A percentile compares a stretch with the other conserved stretches of the same genome.
phyloP scores from a whole-genome alignment of 1,139 yeast species.

The Suhomyces wounanorum region DNA sequence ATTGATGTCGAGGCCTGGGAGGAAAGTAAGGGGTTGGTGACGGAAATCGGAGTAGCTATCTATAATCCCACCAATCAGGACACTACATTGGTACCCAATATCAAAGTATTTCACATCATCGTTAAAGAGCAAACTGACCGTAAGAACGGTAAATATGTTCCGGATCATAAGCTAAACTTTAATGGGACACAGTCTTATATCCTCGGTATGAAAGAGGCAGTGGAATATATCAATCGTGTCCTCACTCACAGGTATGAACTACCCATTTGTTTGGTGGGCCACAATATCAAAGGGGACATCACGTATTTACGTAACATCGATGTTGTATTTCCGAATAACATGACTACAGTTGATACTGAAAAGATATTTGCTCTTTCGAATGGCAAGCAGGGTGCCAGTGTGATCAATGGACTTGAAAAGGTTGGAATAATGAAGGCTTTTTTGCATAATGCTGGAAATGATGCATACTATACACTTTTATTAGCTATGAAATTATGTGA shows the following conservation, averaged over 20 bases:
- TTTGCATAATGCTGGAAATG: conserved; percentile 84
- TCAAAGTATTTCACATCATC: conserved; percentile 57
- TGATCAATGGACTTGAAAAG: conserved; percentile 52
- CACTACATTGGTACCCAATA: conserved; percentile 41
- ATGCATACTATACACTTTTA: conserved; percentile 67
- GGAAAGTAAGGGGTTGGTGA: conserved; percentile 42
- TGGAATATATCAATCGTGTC: conserved; percentile 40
- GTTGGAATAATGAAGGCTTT: conserved; percentile 62
- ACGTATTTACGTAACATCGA: conserved; percentile 53
- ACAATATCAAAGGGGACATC: conserved; percentile 64
- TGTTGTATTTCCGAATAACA: conserved; percentile 43
- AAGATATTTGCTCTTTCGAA: conserved; percentile 46
- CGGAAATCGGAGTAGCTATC: conserved; percentile 70
- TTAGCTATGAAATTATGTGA: conserved; percentile 56
- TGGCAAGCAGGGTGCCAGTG: conserved; percentile 45
- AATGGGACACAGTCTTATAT: conserved; percentile 56
- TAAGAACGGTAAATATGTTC: conserved; percentile 61
- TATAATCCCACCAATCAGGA: conserved; percentile 59
- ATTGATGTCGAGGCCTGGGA: conserved; percentile 75
- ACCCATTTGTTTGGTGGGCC: conserved; percentile 56
- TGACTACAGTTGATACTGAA: conserved; percentile 53
- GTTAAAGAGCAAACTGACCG: conserved; percentile 50
- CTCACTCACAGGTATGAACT: conserved; percentile 37
- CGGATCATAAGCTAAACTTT: conserved; percentile 59
- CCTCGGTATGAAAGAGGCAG: conserved; percentile 39